Percentiles rank a stretch among this genome's conserved stretches.
These are phyloP conservation scores for Hypoxylon sp. DNA, from an alignment of 2,329 filamentous ascomycete genomes.

Conservation along the genomic window DNA sequence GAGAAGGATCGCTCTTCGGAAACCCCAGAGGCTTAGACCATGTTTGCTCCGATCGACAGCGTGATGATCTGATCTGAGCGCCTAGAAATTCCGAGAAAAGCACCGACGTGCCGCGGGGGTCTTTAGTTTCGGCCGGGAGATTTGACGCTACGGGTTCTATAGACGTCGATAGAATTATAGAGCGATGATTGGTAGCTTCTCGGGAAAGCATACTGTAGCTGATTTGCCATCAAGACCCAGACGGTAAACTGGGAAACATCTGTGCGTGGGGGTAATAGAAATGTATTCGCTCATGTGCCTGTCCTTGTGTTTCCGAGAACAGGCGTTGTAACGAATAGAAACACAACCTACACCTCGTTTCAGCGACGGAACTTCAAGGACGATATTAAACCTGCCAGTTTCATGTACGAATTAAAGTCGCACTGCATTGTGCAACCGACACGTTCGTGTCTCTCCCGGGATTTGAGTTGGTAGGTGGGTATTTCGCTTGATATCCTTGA, in stretches of 20 bases:
- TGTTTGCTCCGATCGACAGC: conserved; percentile 10
- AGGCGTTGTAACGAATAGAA: background rate
- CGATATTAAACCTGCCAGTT: background rate
- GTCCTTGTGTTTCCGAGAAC: background rate
- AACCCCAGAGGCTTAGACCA: background rate
- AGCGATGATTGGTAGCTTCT: background rate
- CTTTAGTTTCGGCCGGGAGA: conserved; percentile 8
- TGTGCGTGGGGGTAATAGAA: background rate
- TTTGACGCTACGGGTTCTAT: background rate
- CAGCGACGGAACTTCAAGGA: background rate
- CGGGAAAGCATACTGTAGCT: background rate
- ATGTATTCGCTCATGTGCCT: background rate
- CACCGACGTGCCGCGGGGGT: background rate
- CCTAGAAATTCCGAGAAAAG: background rate
- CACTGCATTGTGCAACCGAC: background rate
- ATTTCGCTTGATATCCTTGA: background rate
- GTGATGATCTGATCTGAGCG: conserved; percentile 7
- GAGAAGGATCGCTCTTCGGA: background rate
- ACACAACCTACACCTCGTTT: background rate
- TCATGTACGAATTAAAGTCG: background rate
- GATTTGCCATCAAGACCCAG: background rate
- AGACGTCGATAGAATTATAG: background rate
- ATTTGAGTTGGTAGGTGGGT: background rate
- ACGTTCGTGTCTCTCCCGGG: background rate
- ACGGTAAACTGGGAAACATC: background rate